phyloP scores from a whole-genome alignment of 2,329 filamentous ascomycete species.

The Colletotrichum sp. region DNA sequence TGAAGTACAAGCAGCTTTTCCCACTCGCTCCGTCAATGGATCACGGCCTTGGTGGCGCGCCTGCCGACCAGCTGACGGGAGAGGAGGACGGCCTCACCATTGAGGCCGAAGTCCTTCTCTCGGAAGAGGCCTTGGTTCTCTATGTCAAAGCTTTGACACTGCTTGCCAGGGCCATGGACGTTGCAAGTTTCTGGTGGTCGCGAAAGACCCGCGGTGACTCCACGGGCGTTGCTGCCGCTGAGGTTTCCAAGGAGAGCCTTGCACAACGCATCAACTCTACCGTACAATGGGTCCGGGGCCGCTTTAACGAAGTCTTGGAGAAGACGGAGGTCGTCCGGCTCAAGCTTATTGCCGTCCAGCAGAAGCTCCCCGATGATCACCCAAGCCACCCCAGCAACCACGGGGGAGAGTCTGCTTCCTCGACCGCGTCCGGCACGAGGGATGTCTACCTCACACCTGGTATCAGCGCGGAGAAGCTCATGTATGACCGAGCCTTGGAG shows the following conservation, averaged over 20 bases:
- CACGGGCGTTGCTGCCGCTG: slow-evolving; percentile 48
- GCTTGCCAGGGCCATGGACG: slow-evolving; percentile 93
- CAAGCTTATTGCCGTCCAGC: slow-evolving; percentile 86
- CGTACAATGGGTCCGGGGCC: slow-evolving; percentile 91
- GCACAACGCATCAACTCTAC: slow-evolving; percentile 82
- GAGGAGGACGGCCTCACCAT: slow-evolving; percentile 81
- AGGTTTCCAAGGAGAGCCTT: slow-evolving; percentile 45
- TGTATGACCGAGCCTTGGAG: slow-evolving; percentile 96
- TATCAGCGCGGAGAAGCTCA: slow-evolving; percentile 92
- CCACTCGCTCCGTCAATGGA: slow-evolving; percentile 82
- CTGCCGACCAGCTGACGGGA: slow-evolving; percentile 54
- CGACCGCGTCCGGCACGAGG: slow-evolving; percentile 70
- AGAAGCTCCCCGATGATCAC: slow-evolving; percentile 81
- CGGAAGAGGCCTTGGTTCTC: slow-evolving; percentile 92
- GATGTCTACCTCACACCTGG: slow-evolving; percentile 86
- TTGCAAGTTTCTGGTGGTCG: slow-evolving; percentile 91
- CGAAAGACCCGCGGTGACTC: slow-evolving; percentile 74
- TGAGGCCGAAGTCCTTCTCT: slow-evolving; percentile 85
- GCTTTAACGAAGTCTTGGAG: slow-evolving; percentile 96
- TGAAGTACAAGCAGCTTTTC: slow-evolving; percentile 97
- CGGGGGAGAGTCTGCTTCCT: slow-evolving; percentile 60
- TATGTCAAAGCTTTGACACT: slow-evolving; percentile 94
- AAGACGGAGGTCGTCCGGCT: slow-evolving; percentile 94
- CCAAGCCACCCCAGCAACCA: slow-evolving; percentile 86
- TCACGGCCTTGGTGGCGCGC: slow-evolving; percentile 70